A percentile compares a stretch with the other conserved stretches of the same genome.
phyloP scores from a whole-genome alignment of 495 filamentous ascomycete genomes.

The Staphylotrichum tortipilum region DNA sequence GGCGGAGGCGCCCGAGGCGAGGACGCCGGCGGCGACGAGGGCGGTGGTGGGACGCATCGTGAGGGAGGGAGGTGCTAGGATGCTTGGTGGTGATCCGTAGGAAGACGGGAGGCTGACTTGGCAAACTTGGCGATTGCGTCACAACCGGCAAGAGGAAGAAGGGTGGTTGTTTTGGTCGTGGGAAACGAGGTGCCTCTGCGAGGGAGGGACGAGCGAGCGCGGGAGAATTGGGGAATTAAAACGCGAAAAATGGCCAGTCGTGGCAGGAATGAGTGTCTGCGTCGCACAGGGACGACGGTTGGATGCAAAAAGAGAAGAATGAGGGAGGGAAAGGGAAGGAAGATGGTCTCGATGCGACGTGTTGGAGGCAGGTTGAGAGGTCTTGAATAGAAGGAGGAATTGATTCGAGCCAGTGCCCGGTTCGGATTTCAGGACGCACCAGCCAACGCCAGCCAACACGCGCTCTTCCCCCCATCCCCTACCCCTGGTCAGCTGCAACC shows the following conservation, averaged over 20 bases:
- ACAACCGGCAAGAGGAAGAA: not conserved
- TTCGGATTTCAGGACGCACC: too few relatives aligned
- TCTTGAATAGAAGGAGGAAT: slow-evolving; percentile 10
- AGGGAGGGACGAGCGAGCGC: slow-evolving; percentile 1
- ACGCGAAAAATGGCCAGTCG: not conserved
- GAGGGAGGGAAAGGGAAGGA: not conserved
- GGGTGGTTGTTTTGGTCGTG: not conserved
- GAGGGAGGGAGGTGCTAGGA: not conserved
- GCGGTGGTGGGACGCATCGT: slow-evolving; percentile 23
- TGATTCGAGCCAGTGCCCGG: too few relatives aligned
- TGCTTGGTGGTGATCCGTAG: not conserved
- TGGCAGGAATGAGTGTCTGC: slow-evolving; percentile 9
- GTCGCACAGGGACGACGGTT: slow-evolving; percentile 10
- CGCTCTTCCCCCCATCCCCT: too few relatives aligned
- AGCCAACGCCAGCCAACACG: too few relatives aligned
- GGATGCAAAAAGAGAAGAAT: slow-evolving; percentile 6
- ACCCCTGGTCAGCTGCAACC: slow-evolving; percentile 1
- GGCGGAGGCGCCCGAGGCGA: slow-evolving; percentile 27
- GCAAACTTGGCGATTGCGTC: slow-evolving; percentile 15
- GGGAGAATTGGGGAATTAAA: not conserved
- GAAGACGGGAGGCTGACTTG: not conserved
- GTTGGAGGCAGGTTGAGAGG: not conserved
- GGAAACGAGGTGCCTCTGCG: too few relatives aligned
- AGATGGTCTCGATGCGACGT: not conserved
- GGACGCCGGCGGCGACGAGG: slow-evolving; percentile 23